A percentile compares a stretch with the other conserved stretches of the same genome.
These are phyloP conservation scores for Globisporangium iwayamae DNA, from an alignment of 352 stramenopile species.

Conservation along the genomic window DNA sequence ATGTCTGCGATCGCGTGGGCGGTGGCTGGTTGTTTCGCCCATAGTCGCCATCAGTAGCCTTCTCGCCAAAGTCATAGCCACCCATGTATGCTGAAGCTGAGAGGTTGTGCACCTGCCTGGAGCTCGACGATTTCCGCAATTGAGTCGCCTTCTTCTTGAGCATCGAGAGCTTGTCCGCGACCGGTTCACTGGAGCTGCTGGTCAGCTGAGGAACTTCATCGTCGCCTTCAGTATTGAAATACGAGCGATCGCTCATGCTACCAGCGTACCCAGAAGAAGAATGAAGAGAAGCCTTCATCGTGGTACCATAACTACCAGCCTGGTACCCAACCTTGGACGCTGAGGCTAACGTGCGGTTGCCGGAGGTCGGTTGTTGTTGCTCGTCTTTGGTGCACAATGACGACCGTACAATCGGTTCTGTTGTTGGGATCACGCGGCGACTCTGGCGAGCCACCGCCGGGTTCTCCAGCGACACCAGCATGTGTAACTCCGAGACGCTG, in stretches of 20 bases:
- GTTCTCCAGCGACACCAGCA: constrained; percentile 18
- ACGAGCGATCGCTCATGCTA: constrained; percentile 44
- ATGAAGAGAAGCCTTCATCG: not conserved
- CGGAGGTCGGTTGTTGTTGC: no score
- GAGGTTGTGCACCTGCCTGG: constrained; percentile 25
- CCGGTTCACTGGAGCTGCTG: not conserved
- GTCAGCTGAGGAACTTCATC: not conserved
- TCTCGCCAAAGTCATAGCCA: not conserved
- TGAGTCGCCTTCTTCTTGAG: constrained; percentile 62
- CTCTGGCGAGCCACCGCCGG: constrained; percentile 3
- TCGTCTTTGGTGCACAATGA: no score
- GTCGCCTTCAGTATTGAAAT: constrained; percentile 15
- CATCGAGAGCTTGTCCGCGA: constrained; percentile 40
- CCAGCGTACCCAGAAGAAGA: not conserved
- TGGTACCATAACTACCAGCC: not conserved
- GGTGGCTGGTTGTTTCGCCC: not conserved
- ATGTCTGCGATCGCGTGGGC: constrained; percentile 12
- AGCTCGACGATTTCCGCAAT: constrained; percentile 40
- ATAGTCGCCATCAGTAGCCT: not conserved
- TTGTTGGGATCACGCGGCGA: not conserved
- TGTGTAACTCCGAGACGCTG: constrained; percentile 36
- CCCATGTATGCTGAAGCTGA: not conserved
- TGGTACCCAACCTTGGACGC: not conserved
- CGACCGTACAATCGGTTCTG: not conserved
- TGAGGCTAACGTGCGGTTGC: not conserved